A percentile compares a stretch with the other conserved stretches of the same genome.
These are phyloP conservation scores for Monoraphidium neglectum DNA, from an alignment of 139 green algal species.

Conservation along the genomic window DNA sequence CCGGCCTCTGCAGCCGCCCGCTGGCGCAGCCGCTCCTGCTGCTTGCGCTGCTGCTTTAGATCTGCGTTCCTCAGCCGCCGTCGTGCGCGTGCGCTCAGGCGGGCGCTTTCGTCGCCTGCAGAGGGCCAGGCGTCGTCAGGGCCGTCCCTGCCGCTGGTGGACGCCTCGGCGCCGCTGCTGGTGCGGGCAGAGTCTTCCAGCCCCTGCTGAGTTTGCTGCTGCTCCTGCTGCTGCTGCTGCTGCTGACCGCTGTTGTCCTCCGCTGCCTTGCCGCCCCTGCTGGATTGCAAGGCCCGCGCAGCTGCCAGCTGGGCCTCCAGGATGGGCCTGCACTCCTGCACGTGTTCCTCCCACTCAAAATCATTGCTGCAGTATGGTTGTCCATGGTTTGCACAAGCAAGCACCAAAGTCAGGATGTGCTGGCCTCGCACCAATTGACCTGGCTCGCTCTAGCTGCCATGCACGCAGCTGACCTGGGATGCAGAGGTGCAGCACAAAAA, in stretches of 20 bases:
- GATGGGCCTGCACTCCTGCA: not conserved
- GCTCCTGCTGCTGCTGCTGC: not conserved
- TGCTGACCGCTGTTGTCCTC: slow-evolving; percentile 9
- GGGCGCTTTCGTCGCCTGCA: not conserved
- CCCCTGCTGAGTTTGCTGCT: not conserved
- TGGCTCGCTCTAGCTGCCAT: no score
- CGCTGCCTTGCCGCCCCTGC: not conserved
- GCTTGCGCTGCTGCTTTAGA: not conserved
- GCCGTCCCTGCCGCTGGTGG: not conserved
- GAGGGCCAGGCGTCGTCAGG: not conserved
- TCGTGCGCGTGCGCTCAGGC: not conserved
- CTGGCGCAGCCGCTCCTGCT: slow-evolving; percentile 1
- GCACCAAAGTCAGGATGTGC: no score
- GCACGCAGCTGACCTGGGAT: no score
- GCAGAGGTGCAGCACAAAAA: no score
- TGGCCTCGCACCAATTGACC: no score
- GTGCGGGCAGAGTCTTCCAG: no score
- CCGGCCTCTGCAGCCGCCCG: not conserved
- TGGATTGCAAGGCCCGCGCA: not conserved
- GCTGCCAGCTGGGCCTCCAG: slow-evolving; percentile 17
- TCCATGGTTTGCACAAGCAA: no score
- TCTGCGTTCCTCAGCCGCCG: not conserved
- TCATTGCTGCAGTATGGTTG: slow-evolving; percentile 11
- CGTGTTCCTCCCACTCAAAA: slow-evolving; percentile 25
- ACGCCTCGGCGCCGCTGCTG: not conserved